Conservation (phyloP, 306 rosid genomes). For the Canavalia ensiformis region DNA sequence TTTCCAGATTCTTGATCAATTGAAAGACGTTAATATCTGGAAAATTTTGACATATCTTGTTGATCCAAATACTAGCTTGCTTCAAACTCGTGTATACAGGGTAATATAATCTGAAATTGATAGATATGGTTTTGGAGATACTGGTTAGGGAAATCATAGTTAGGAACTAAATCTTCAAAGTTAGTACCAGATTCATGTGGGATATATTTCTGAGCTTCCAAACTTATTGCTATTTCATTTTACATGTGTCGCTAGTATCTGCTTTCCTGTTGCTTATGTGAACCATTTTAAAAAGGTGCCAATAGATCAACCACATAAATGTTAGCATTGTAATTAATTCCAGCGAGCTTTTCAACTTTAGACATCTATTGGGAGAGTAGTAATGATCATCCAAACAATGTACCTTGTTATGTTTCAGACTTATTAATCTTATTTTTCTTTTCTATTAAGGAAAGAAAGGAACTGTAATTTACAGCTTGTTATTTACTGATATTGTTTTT, state of each 20-base stretch:
- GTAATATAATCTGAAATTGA: constrained; percentile 59
- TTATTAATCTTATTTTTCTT: constrained; percentile 22
- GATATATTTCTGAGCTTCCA: constrained; percentile 34
- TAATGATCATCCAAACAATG: constrained; percentile 32
- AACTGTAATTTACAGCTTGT: constrained; percentile 39
- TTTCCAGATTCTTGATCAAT: constrained; percentile 90
- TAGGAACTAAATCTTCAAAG: constrained; percentile 29
- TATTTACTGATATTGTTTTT: constrained; percentile 40
- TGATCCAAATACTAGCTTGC: constrained; percentile 82
- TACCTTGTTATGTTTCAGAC: constrained; percentile 26
- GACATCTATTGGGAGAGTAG: constrained; percentile 26
- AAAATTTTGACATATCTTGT: constrained; percentile 81
- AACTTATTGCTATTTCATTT: constrained; percentile 38
- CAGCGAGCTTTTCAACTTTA: not conserved
- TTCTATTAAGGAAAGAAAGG: constrained; percentile 32
- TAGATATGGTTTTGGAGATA: constrained; percentile 25
- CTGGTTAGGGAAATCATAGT: constrained; percentile 25
- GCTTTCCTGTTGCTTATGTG: not conserved
- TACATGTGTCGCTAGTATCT: constrained; percentile 2
- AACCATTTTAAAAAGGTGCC: not conserved
- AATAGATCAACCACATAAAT: not conserved
- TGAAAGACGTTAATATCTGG: constrained; percentile 92
- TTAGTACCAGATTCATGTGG: constrained; percentile 14
- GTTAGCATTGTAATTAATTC: constrained; percentile 36
- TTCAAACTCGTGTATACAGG: constrained; percentile 70